Conservation (phyloP, 805 yeast genomes). For the Myxozyma neotropica region DNA sequence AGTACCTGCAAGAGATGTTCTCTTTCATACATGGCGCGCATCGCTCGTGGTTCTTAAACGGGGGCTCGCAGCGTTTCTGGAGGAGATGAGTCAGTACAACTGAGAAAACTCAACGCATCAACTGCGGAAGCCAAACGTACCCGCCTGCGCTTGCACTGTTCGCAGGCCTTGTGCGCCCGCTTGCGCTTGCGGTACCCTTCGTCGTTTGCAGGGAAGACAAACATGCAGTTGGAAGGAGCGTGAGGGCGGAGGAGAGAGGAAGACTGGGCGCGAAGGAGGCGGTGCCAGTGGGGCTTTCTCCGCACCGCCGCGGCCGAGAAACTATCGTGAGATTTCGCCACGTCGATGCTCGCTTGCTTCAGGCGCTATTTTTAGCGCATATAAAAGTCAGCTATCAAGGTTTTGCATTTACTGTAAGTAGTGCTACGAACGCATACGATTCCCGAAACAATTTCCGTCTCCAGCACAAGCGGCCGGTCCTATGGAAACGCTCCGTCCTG, state of each 20-base stretch:
- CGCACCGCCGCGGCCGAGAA: constrained; percentile 11
- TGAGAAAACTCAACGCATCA: neutral
- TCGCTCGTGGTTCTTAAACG: constrained; percentile 36
- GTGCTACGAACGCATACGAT: too few species aligned
- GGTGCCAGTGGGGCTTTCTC: neutral
- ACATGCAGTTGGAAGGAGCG: constrained; percentile 39
- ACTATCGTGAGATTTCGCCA: constrained; percentile 7
- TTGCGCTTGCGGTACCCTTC: constrained; percentile 48
- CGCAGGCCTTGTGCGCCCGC: constrained; percentile 49
- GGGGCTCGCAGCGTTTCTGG: constrained; percentile 42
- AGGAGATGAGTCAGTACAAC: neutral
- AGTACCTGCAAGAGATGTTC: constrained; percentile 39
- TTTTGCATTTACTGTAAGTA: too few species aligned
- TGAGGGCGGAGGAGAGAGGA: neutral
- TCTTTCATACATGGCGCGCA: constrained; percentile 44
- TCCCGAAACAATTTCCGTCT: too few species aligned
- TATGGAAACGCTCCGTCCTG: too few species aligned
- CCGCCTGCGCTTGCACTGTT: constrained; percentile 46
- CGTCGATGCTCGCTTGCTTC: too few species aligned
- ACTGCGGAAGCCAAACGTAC: constrained; percentile 25
- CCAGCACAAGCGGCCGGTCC: too few species aligned
- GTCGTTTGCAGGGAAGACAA: constrained; percentile 50
- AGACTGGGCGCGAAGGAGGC: neutral
- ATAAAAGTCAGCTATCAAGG: too few species aligned
- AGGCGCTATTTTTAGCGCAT: too few species aligned